Evolutionary conservation across 768 basidiomycete species (phyloP).

Genomic region (Podaxis sp.): DNA sequence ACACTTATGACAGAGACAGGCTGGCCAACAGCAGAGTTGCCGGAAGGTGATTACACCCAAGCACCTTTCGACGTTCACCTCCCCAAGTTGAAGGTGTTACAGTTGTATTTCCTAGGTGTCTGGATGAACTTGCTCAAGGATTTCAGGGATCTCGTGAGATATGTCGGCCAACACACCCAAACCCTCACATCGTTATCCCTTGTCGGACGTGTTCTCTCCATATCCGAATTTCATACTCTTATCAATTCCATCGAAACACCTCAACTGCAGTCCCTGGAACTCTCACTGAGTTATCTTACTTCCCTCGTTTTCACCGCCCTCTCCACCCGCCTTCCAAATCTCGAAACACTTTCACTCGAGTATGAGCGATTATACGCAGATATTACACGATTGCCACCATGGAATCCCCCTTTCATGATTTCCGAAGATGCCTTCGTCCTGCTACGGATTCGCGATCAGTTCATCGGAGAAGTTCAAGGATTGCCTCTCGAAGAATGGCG

Average conservation of each 20-base stretch:
- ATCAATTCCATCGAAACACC: not conserved
- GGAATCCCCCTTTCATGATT: too few relatives aligned
- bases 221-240: not conserved
- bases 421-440: too few relatives aligned
- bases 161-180: not conserved
- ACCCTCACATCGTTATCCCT: not conserved
- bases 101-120: not conserved
- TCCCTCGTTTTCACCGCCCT: not conserved
- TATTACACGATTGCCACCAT: not conserved
- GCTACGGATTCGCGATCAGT: not conserved
- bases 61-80: not conserved
- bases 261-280: not conserved
- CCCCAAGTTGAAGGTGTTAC: not conserved
- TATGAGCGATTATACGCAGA: not conserved
- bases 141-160: not conserved
- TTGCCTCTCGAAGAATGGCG: not conserved
- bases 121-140: not conserved
- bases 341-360: not conserved
- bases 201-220: not conserved
- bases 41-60: not conserved
- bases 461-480: not conserved
- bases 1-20: not conserved
- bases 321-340: not conserved
- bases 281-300: not conserved
- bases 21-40: not conserved